Conservation (phyloP, 2,329 filamentous ascomycete species). For the Cercospora brassicicola region DNA sequence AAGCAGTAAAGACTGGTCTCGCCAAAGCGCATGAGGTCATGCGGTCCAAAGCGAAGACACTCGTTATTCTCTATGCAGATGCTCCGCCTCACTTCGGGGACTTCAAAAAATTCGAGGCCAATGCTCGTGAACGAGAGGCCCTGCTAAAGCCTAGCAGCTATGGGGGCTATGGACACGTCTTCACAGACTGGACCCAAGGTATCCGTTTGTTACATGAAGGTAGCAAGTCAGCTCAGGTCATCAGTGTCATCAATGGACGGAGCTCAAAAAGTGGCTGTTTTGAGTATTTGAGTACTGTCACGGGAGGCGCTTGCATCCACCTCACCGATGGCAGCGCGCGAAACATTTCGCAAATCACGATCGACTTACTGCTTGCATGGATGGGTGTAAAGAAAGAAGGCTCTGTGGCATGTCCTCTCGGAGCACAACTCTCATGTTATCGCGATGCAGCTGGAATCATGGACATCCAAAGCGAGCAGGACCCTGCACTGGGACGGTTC, state of each 20-base stretch:
- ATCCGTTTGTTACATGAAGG: conserved; percentile 10
- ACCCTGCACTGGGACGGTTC: neutral
- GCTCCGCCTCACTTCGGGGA: conserved; percentile 16
- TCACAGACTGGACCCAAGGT: conserved; percentile 19
- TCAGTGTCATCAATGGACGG: conserved; percentile 8
- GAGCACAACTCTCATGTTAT: conserved; percentile 8
- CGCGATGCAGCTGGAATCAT: neutral
- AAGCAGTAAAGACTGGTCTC: conserved; percentile 23
- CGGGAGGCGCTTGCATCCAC: conserved; percentile 12
- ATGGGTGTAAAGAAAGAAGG: conserved; percentile 21
- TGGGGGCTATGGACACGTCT: conserved; percentile 10
- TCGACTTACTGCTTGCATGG: conserved; percentile 20
- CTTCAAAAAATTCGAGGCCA: neutral
- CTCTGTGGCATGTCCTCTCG: neutral
- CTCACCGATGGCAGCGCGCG: conserved; percentile 1
- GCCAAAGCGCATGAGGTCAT: conserved; percentile 20
- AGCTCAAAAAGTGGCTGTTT: conserved; percentile 1
- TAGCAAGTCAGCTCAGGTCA: conserved; percentile 18
- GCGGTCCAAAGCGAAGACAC: conserved; percentile 17
- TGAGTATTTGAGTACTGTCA: conserved; percentile 15
- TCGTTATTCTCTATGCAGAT: conserved; percentile 19
- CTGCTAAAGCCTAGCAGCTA: conserved; percentile 13
- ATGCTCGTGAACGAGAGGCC: conserved; percentile 7
- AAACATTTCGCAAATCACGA: conserved; percentile 19
- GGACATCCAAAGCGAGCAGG: conserved; percentile 1